phyloP scores from a whole-genome alignment of 2,329 filamentous ascomycete genomes.

The Cladorrhinum sp. region DNA sequence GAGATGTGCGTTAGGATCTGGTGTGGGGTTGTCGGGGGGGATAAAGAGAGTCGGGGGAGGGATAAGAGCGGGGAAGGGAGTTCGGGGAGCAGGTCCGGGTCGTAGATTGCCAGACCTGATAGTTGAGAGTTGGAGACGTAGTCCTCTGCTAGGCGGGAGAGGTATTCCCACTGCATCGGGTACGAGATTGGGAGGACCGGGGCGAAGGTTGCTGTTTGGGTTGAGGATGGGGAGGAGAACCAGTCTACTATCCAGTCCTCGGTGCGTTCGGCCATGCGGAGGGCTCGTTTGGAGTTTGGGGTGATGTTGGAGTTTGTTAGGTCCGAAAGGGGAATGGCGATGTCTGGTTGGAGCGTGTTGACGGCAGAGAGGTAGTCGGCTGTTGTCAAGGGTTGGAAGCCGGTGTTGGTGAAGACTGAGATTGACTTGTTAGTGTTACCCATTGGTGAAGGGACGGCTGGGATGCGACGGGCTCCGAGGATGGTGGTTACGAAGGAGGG shows the following conservation, averaged over 20 bases:
- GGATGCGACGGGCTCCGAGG: slow-evolving; percentile 73
- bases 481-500: slow-evolving; percentile 65
- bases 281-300: slow-evolving; percentile 67
- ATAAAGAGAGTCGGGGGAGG: slow-evolving; percentile 73
- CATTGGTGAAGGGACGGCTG: slow-evolving; percentile 68
- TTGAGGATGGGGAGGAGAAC: slow-evolving; percentile 43
- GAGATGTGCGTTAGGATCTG: slow-evolving; percentile 72
- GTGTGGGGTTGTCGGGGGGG: slow-evolving; percentile 67
- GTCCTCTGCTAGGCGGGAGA: slow-evolving; percentile 67
- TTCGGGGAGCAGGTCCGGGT: slow-evolving; percentile 64
- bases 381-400: slow-evolving; percentile 69
- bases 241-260: slow-evolving; percentile 76
- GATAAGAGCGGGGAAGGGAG: slow-evolving; percentile 52
- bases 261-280: slow-evolving; percentile 83
- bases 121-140: slow-evolving; percentile 57
- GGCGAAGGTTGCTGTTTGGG: slow-evolving; percentile 50
- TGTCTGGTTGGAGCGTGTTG: slow-evolving; percentile 69
- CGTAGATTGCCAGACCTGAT: slow-evolving; percentile 74
- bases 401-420: slow-evolving; percentile 80
- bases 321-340: slow-evolving; percentile 76
- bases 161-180: slow-evolving; percentile 74
- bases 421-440: slow-evolving; percentile 70
- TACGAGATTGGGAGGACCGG: slow-evolving; percentile 73
- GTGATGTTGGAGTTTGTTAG: slow-evolving; percentile 47
- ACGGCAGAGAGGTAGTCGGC: slow-evolving; percentile 67